Base-by-base conservation (phyloP, 2,329 filamentous ascomycete genomes). In the Kalmusia sp. region DNA sequence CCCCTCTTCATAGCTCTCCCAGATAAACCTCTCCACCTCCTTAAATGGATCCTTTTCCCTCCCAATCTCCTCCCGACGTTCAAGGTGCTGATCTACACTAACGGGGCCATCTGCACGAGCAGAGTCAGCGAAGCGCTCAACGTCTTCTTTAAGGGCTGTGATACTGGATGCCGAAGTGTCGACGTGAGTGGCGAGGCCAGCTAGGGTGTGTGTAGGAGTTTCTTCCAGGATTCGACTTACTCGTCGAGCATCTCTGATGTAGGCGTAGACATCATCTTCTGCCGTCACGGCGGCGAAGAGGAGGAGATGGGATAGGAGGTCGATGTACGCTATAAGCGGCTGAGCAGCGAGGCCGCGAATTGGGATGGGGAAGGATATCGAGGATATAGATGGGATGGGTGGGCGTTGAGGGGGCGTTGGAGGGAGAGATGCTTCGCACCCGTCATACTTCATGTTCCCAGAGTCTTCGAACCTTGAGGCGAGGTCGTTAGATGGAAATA, bases 231-330 rank as follows among this genome's bases (percentile, higher is more conserved):
- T n/a, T n/a, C n/a, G n/a, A n/a, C n/a, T n/a, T n/a, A 2, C 4
- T 28, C 11, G 1, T 9, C 6, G 2, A 48, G 21, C 7, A 15
- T 27, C 15, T 47, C 21, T 1, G 12, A 52, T 14, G 11, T 33
- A 22, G 4, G 19, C 14, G 22, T 34, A 47, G n/a, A 41, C 19
- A 14, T 28, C 6, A 2, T 25, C 6, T 2, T n/a, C 3, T 7
- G 71, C 24, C 11, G n/a, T 30, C 2, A 17, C 15, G 2, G 31
- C 7, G 6, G 44, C 45, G 37, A 38, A 44, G 15, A 43, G 34
- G 21, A 49, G 21, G 39, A 54, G 2, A 5, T 25, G 27, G 31
- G n/a, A 25, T 1, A 49, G 30, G 24, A 54, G 39, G 24, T 25
- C 19, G 24, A 40, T 49, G 33, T 49, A 49, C 22, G 51, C 33